These are phyloP conservation scores for Rosa persica DNA, from an alignment of 306 rosid genomes.

Conservation along the genomic window DNA sequence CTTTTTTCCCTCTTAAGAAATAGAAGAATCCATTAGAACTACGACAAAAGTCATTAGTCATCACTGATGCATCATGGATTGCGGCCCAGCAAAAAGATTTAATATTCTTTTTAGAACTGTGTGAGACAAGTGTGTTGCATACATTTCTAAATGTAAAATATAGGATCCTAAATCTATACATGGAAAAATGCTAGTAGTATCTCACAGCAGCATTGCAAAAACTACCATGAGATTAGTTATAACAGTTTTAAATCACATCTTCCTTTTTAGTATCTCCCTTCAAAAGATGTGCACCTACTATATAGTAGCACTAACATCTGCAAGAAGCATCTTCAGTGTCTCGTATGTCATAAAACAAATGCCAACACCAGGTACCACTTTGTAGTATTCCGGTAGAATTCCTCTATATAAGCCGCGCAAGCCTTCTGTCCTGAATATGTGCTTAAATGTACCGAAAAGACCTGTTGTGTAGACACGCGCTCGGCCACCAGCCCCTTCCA, in stretches of 20 bases:
- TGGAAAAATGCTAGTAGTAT: slow-evolving; percentile 40
- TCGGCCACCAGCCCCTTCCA: slow-evolving; percentile 97
- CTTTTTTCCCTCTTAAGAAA: not conserved
- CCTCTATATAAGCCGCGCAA: slow-evolving; percentile 87
- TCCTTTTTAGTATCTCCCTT: slow-evolving; percentile 9
- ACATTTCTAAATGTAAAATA: not conserved
- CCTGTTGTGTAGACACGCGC: slow-evolving; percentile 85
- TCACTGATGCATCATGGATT: not conserved
- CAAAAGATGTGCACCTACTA: slow-evolving; percentile 26
- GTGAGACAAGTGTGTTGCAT: slow-evolving; percentile 12
- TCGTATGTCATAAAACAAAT: slow-evolving; percentile 98
- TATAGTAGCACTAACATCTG: slow-evolving; percentile 41
- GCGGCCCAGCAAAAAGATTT: not conserved
- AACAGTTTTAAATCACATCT: slow-evolving; percentile 16
- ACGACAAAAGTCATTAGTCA: not conserved
- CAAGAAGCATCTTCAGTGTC: slow-evolving; percentile 71
- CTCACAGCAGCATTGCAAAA: slow-evolving; percentile 34
- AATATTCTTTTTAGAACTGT: not conserved
- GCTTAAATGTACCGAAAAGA: slow-evolving; percentile 65
- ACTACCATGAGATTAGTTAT: slow-evolving; percentile 45
- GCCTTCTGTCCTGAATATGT: slow-evolving; percentile 80
- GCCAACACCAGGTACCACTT: slow-evolving; percentile 98
- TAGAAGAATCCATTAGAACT: not conserved
- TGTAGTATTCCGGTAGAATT: slow-evolving; percentile 92
- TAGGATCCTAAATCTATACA: slow-evolving; percentile 44